A percentile compares a stretch with the other conserved stretches of the same genome.
Evolutionary conservation across 257 asterid genomes (phyloP).

Genomic region (Capsicum baccatum): DNA sequence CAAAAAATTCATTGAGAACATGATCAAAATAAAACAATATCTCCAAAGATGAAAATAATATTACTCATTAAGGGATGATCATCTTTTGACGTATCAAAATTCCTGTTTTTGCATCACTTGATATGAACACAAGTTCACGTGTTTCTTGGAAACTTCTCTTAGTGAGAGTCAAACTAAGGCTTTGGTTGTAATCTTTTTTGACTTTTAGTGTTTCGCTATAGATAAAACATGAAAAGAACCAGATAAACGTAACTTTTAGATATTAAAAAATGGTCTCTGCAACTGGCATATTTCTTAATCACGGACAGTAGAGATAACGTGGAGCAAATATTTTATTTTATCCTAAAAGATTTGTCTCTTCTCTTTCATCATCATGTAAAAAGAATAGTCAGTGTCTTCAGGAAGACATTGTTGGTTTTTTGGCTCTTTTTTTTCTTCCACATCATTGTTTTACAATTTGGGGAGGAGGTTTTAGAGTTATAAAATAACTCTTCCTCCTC

Average conservation of each 20-base stretch:
- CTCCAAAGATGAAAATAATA: background rate
- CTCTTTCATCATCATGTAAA: background rate
- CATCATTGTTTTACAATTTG: too few species aligned
- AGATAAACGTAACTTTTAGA: background rate
- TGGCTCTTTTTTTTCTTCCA: too few species aligned
- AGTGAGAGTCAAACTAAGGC: background rate
- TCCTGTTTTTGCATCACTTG: constrained; percentile 9
- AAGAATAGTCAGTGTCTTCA: background rate
- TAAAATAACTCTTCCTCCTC: too few species aligned
- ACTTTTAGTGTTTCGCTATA: constrained; percentile 10
- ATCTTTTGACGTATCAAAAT: constrained; percentile 2
- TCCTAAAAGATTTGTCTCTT: background rate
- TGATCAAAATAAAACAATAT: background rate
- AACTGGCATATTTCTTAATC: background rate
- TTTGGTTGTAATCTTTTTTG: background rate
- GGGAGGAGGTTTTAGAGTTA: too few species aligned
- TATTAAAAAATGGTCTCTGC: background rate
- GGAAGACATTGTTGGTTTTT: background rate
- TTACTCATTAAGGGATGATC: background rate
- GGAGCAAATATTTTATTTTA: background rate
- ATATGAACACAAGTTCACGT: background rate
- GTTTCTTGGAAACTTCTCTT: background rate
- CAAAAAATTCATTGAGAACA: background rate
- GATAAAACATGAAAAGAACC: background rate
- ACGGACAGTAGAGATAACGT: background rate